Evolutionary conservation across 192 early-diverging fungal genomes (phyloP).

Genomic region (Coemansia sp.): DNA sequence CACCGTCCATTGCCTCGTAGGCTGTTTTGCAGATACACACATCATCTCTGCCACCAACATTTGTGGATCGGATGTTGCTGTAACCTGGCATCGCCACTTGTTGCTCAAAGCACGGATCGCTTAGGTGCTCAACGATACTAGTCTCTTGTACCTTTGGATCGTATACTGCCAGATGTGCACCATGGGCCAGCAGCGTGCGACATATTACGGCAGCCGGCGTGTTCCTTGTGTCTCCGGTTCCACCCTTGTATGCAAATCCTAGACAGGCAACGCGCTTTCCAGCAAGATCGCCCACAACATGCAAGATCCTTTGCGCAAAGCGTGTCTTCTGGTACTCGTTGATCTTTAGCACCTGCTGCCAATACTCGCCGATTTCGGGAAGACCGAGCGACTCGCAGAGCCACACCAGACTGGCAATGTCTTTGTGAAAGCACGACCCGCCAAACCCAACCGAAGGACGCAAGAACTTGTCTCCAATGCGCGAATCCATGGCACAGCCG

Average conservation of each 20-base stretch:
- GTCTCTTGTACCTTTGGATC: constrained; percentile 83
- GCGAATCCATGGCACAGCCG: constrained; percentile 81
- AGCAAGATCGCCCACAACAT: constrained; percentile 72
- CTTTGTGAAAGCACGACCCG: constrained; percentile 95
- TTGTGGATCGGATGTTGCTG: not conserved
- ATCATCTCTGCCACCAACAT: constrained; percentile 12
- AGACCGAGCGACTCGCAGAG: constrained; percentile 78
- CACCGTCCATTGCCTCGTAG: constrained; percentile 69
- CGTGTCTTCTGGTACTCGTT: constrained; percentile 91
- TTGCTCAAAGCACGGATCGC: constrained; percentile 1
- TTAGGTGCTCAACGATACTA: constrained; percentile 63
- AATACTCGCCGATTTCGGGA: constrained; percentile 90
- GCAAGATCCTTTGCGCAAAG: constrained; percentile 74
- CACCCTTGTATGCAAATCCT: constrained; percentile 95
- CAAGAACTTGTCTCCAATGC: constrained; percentile 88
- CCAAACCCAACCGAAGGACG: constrained; percentile 93
- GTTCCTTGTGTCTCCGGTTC: constrained; percentile 91
- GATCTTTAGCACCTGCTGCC: constrained; percentile 86
- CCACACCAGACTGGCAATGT: constrained; percentile 90
- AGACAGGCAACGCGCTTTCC: constrained; percentile 77
- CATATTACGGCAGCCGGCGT: constrained; percentile 86
- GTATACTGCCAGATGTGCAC: constrained; percentile 75
- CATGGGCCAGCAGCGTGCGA: constrained; percentile 76
- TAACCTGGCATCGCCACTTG: too few relatives aligned
- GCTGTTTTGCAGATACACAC: constrained; percentile 64